Percentiles rank a stretch among this genome's conserved stretches.
phyloP scores from a whole-genome alignment of 129 eudicot species.

The Centrapalus pauciflorus region DNA sequence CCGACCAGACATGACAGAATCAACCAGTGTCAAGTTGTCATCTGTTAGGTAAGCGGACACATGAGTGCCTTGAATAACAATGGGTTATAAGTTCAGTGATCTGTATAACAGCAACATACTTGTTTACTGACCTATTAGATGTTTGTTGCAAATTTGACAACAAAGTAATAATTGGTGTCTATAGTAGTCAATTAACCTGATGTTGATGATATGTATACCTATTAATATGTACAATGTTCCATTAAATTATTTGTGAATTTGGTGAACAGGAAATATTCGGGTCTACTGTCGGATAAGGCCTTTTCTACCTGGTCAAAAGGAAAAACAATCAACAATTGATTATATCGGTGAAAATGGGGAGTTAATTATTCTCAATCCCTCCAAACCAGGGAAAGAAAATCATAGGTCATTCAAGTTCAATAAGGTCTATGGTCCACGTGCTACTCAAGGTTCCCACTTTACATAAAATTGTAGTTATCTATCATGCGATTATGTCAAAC shows the following conservation, averaged over 20 bases:
- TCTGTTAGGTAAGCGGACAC: too few species aligned
- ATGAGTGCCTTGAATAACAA: too few species aligned
- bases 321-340: conserved; percentile 55
- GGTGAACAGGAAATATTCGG: conserved; percentile 78
- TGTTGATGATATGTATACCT: neutral
- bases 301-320: conserved; percentile 68
- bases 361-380: conserved; percentile 58
- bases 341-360: conserved; percentile 83
- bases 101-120: too few species aligned
- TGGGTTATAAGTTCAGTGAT: too few species aligned
- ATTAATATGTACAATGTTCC: neutral
- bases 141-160: too few species aligned
- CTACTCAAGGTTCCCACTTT: conserved; percentile 84
- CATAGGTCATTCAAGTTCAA: conserved; percentile 74
- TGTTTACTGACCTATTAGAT: too few species aligned
- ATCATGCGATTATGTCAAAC: neutral
- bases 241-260: conserved; percentile 19
- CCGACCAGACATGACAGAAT: too few species aligned
- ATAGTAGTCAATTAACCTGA: too few species aligned
- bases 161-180: too few species aligned
- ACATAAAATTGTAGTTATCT: neutral
- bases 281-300: conserved; percentile 99
- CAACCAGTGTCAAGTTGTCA: too few species aligned
- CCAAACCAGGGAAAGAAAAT: conserved; percentile 82
- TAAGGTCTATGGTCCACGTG: conserved; percentile 78